phyloP scores from a whole-genome alignment of 495 filamentous ascomycete genomes.

The Podospora pseudoanserina region DNA sequence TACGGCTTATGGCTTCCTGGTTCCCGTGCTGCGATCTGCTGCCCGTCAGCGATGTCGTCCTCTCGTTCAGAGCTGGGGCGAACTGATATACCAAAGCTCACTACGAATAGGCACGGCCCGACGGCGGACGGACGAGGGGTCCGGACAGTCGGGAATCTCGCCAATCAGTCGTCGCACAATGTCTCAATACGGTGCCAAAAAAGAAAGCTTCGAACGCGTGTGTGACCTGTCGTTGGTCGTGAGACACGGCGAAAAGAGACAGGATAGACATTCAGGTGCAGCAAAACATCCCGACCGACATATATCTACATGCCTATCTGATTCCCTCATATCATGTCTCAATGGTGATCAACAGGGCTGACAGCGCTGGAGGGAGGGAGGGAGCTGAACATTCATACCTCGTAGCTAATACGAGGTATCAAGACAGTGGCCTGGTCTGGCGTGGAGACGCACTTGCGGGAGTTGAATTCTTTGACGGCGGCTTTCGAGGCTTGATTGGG shows the following conservation, averaged over 20 bases:
- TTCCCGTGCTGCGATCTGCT: too few relatives aligned
- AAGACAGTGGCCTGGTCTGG: background rate
- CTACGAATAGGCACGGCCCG: slow-evolving; percentile 8
- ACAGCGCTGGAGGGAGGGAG: background rate
- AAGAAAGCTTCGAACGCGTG: background rate
- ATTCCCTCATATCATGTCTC: background rate
- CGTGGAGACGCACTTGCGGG: background rate
- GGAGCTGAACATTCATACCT: too few relatives aligned
- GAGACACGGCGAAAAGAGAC: background rate
- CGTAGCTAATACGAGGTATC: background rate
- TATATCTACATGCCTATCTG: too few relatives aligned
- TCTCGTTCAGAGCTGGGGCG: too few relatives aligned
- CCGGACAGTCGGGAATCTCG: slow-evolving; percentile 1
- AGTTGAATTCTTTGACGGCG: slow-evolving; percentile 8
- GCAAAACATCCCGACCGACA: background rate
- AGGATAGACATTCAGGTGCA: background rate
- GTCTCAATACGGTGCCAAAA: background rate
- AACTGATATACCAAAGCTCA: background rate
- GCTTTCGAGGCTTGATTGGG: slow-evolving; percentile 6
- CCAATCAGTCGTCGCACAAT: background rate
- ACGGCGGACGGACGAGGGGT: slow-evolving; percentile 3
- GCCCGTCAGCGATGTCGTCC: too few relatives aligned
- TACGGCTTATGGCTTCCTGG: background rate
- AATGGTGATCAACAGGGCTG: background rate
- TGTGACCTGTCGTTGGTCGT: slow-evolving; percentile 2